Evolutionary conservation across 345 rosid species (phyloP), one percentile per base, ranked within the genome.

Genomic region (Arabis hirsuta): DNA sequence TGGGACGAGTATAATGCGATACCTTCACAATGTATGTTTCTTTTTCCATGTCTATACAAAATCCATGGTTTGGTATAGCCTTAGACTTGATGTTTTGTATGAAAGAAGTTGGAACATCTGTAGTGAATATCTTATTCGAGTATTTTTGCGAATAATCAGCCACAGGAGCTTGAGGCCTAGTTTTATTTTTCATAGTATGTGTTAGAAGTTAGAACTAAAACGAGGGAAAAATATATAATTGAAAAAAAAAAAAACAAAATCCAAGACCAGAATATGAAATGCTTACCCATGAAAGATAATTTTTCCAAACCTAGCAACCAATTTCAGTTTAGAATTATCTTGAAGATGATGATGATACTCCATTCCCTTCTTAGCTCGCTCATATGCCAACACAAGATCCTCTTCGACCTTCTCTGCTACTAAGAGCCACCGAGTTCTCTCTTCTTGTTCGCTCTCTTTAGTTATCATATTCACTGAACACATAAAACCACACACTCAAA

Each of bases 221-320:
- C 48, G 51, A 65, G 59, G 32, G 34, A 32, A 11, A 7, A 12
- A 43, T 12, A 19, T 16, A 4, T 34, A 14, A 4, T 0, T 8
- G 26, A n/a, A n/a, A 16, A 14, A 4, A 9, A 3, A 34, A 6
- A 7, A n/a, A 29, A 24, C 12, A 73, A 36, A 26, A 51, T 46
- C 39, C 50, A 50, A 34, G 9, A 65, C 81, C 1, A 62, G 53
- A 19, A 64, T 54, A 41, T 29, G 9, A 29, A 62, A 56, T 26
- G 71, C 84, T 71, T 72, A 82, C 90, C 81, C 52, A 11, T 34
- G 52, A 50, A 84, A 89, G 47, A 72, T 38, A 45, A 76, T 46
- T 75, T 80, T 87, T 32, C 96, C 88, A 78, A 87, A 70, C 73
- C 92, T 76, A 64, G 86, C 95, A 54, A 83, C n/a, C 69, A 88